phyloP scores from a whole-genome alignment of 768 basidiomycete genomes.

The Tricholoma saponaceum region DNA sequence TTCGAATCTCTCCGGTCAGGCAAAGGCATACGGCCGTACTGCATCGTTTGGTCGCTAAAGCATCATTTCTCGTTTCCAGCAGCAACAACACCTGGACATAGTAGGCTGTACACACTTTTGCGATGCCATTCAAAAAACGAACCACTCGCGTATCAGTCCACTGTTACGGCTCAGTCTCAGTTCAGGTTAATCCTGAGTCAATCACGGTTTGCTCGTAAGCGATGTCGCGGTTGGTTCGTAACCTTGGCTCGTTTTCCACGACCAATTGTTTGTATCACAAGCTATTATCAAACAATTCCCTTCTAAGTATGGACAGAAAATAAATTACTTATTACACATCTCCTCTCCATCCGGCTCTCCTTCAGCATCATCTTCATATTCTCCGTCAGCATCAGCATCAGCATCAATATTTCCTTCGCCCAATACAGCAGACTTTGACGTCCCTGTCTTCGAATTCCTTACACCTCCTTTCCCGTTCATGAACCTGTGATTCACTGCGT shows the following conservation, averaged over 20 bases:
- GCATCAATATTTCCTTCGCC: conserved; percentile 30
- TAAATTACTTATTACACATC: conserved; percentile 8
- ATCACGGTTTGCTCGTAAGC: not conserved
- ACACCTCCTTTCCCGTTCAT: not conserved
- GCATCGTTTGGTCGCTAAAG: conserved; percentile 54
- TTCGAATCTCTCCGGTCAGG: conserved; percentile 50
- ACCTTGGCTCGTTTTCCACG: conserved; percentile 24
- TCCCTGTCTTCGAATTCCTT: not conserved
- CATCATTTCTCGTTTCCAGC: conserved; percentile 13
- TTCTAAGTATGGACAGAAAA: not conserved
- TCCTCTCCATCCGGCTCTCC: conserved; percentile 34
- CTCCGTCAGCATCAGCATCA: conserved; percentile 33
- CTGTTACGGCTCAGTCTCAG: not conserved
- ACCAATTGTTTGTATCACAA: conserved; percentile 21
- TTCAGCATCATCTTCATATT: conserved; percentile 41
- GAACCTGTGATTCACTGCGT: conserved; percentile 7
- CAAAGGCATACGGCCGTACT: conserved; percentile 55
- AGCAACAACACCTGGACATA: not conserved
- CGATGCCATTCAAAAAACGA: conserved; percentile 1
- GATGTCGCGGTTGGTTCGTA: conserved; percentile 19
- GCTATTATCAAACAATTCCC: conserved; percentile 17
- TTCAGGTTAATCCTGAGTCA: not conserved
- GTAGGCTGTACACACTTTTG: conserved; percentile 35
- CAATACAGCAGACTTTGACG: conserved; percentile 21
- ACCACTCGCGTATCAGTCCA: conserved; percentile 5